Conservation (phyloP, 2,329 filamentous ascomycete genomes). For the Apiospora arundinis region DNA sequence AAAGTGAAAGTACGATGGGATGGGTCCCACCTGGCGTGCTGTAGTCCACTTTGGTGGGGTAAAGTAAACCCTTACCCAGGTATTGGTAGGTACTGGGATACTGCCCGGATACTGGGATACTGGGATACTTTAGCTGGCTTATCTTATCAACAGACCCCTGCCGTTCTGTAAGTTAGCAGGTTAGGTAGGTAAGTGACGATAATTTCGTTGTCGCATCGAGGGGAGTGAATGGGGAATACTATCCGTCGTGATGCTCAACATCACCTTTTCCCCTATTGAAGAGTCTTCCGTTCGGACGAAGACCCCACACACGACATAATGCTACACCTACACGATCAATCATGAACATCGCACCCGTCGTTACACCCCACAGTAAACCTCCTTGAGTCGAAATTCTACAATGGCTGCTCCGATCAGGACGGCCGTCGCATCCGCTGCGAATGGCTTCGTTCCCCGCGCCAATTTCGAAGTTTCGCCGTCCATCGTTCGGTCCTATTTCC, state of each 20-base stretch:
- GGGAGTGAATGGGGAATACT: not conserved
- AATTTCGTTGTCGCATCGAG: not conserved
- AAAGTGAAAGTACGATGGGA: no score
- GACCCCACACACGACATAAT: not conserved
- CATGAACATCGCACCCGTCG: not conserved
- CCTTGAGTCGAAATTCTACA: not conserved
- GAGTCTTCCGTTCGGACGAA: not conserved
- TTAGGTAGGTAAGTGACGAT: not conserved
- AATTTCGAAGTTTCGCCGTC: slow-evolving; percentile 74
- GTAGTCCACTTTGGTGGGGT: no score
- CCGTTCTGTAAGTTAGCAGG: not conserved
- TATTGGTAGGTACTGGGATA: no score
- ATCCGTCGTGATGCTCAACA: not conserved
- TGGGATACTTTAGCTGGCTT: not conserved
- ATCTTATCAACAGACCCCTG: slow-evolving; percentile 1
- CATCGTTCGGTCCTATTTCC: slow-evolving; percentile 88
- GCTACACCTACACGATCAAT: not conserved
- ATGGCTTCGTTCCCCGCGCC: slow-evolving; percentile 73
- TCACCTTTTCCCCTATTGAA: not conserved
- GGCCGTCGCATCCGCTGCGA: slow-evolving; percentile 53
- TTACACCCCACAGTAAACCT: not conserved
- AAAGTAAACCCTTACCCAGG: no score
- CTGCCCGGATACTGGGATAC: not conserved
- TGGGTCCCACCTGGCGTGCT: no score
- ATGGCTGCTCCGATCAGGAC: slow-evolving; percentile 8